Evolutionary conservation across 2,329 filamentous ascomycete genomes (phyloP), one percentile per base, ranked within the genome.

Genomic region (Cercospora nicotianae): DNA sequence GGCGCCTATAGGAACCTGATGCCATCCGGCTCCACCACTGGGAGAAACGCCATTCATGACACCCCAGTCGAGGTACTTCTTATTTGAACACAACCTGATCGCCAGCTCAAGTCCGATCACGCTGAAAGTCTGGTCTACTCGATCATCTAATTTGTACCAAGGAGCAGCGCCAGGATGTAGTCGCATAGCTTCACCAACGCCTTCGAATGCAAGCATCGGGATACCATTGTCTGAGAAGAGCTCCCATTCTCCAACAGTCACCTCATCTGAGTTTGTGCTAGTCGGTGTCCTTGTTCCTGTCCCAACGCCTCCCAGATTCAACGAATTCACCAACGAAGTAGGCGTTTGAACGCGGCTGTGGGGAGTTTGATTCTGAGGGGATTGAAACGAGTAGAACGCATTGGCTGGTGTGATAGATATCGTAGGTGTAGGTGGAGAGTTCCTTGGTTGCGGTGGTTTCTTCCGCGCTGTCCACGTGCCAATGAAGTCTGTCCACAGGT

Each of bases 101-200:
- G 65, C 68, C 23, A 69, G 31, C 6, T 69, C 42, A 9, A 72
- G 13, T 4, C 70, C 70, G 4, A 66, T 60, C 4, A 69, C 66
- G 20, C 67, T 65, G n/a, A 69, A 68, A 6, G 65, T 64, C 28
- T 57, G 31, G 20, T 66, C 64, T 7, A n/a, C 30, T 2, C 36
- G 45, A 8, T 62, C 59, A 31, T 63, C 64, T 9, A 64, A 33
- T 4, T 48, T 26, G 5, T 39, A 18, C 57, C 64, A 65, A 3
- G 62, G 60, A 16, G 33, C 12, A 5, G 63, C 60, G 1, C 59
- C 65, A 1, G 39, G 57, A 16, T 23, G 31, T 20, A 70, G 18
- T 28, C 65, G 36, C 36, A 65, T 64, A 4, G 63, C 33, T 18
- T 65, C 48, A 1, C 55, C 65, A 16, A 65, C 31, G 2, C 65